phyloP scores from a whole-genome alignment of 2,329 filamentous ascomycete species.

The Scortechinia acanthostroma region DNA sequence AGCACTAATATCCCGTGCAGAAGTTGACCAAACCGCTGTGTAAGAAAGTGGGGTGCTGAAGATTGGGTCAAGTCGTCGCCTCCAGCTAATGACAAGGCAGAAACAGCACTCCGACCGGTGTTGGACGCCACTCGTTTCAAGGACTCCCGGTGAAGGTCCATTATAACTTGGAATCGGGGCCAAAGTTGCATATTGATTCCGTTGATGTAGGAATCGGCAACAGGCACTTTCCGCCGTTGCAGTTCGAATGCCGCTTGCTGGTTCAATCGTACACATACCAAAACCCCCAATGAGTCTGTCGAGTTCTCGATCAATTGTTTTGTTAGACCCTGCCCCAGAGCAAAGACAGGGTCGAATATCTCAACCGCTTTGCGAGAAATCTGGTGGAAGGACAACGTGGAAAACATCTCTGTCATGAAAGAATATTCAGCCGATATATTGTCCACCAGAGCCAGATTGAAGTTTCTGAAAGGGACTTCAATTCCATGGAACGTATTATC shows the following conservation, averaged over 20 bases:
- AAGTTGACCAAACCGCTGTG: conserved; percentile 1
- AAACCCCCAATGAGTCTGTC: conserved; percentile 76
- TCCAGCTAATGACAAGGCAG: background rate
- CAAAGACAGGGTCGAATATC: conserved; percentile 83
- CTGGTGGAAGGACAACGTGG: conserved; percentile 64
- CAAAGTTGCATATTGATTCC: conserved; percentile 91
- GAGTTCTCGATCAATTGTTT: conserved; percentile 70
- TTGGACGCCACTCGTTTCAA: conserved; percentile 26
- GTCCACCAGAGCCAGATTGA: conserved; percentile 87
- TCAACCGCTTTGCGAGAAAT: conserved; percentile 79
- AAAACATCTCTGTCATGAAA: conserved; percentile 85
- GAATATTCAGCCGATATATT: conserved; percentile 93
- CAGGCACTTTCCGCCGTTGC: conserved; percentile 82
- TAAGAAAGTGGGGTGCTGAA: background rate
- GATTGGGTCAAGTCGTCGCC: background rate
- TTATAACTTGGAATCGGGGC: conserved; percentile 88
- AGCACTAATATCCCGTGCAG: background rate
- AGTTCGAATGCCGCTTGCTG: conserved; percentile 91
- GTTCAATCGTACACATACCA: conserved; percentile 88
- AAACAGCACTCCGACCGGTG: background rate
- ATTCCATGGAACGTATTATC: conserved; percentile 79
- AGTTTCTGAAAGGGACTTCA: conserved; percentile 85
- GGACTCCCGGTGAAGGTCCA: conserved; percentile 87
- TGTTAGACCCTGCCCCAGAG: conserved; percentile 72
- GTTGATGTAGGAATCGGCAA: conserved; percentile 86